Evolutionary conservation across 2,329 filamentous ascomycete species (phyloP).

Genomic region (Cladosporium velox): DNA sequence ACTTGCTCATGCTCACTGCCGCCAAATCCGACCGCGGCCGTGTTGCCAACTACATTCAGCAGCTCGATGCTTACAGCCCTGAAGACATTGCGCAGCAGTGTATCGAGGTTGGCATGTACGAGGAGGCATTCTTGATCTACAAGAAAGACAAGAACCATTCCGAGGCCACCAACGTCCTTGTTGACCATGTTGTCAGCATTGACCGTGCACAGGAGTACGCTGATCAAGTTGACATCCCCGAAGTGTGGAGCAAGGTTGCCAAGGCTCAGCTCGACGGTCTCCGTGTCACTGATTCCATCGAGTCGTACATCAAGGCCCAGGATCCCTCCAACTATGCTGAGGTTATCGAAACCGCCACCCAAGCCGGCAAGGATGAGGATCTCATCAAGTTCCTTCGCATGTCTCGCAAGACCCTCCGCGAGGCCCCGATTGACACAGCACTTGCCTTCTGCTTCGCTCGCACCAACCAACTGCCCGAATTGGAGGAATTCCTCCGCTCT

Average conservation of each 20-base stretch:
- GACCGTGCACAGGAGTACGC: constrained; percentile 95
- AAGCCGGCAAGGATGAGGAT: constrained; percentile 96
- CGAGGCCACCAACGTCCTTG: constrained; percentile 84
- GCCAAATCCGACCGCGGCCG: constrained; percentile 94
- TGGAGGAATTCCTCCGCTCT: constrained; percentile 91
- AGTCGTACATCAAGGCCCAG: constrained; percentile 93
- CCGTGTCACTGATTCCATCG: constrained; percentile 86
- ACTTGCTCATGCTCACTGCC: constrained; percentile 92
- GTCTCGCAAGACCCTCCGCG: constrained; percentile 94
- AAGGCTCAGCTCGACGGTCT: constrained; percentile 97
- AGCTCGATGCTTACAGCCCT: constrained; percentile 83
- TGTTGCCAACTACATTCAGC: constrained; percentile 94
- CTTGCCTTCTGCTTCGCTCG: constrained; percentile 93
- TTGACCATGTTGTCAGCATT: constrained; percentile 96
- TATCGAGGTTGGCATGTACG: constrained; percentile 90
- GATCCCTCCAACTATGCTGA: constrained; percentile 93
- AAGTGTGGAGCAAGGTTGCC: constrained; percentile 97
- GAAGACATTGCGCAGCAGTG: constrained; percentile 92
- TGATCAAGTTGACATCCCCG: constrained; percentile 87
- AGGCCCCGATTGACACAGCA: constrained; percentile 89
- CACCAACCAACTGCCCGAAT: constrained; percentile 84
- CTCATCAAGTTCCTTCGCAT: constrained; percentile 95
- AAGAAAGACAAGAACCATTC: constrained; percentile 94
- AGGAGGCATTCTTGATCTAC: constrained; percentile 97
- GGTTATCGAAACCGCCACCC: constrained; percentile 93